Evolutionary conservation across 345 rosid species (phyloP).

Genomic region (Mallotus nudiflorus): DNA sequence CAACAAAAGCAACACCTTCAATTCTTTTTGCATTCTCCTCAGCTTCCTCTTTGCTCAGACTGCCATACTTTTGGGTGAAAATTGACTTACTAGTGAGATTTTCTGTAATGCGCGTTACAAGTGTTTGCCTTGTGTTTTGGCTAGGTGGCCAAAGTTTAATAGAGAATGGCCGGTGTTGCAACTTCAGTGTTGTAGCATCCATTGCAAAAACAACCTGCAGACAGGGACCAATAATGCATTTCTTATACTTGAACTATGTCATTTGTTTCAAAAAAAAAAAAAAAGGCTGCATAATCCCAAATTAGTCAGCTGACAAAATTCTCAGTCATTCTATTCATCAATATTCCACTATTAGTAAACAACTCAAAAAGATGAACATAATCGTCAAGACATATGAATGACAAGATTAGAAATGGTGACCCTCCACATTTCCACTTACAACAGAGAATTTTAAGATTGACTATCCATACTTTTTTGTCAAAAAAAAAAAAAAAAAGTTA

Average conservation of each 20-base stretch:
- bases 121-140: constrained; percentile 63
- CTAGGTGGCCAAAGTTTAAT: constrained; percentile 94
- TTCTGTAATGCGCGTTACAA: constrained; percentile 59
- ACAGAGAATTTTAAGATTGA: too few species aligned
- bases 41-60: constrained; percentile 70
- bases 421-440: too few species aligned
- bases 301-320: background rate
- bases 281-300: too few species aligned
- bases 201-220: constrained; percentile 38
- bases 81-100: constrained; percentile 76
- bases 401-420: too few species aligned
- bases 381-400: too few species aligned
- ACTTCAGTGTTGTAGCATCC: constrained; percentile 51
- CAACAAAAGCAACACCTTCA: constrained; percentile 62
- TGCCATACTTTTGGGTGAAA: constrained; percentile 81
- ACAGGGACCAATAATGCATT: constrained; percentile 1
- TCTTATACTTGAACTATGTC: background rate
- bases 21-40: constrained; percentile 70
- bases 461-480: too few species aligned
- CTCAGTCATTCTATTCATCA: background rate
- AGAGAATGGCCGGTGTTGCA: constrained; percentile 63
- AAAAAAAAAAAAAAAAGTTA: too few species aligned
- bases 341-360: background rate
- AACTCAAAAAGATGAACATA: background rate
- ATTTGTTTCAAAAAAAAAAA: background rate